These are phyloP conservation scores for Vinca major DNA, from an alignment of 305 asterid species.

Conservation along the genomic window DNA sequence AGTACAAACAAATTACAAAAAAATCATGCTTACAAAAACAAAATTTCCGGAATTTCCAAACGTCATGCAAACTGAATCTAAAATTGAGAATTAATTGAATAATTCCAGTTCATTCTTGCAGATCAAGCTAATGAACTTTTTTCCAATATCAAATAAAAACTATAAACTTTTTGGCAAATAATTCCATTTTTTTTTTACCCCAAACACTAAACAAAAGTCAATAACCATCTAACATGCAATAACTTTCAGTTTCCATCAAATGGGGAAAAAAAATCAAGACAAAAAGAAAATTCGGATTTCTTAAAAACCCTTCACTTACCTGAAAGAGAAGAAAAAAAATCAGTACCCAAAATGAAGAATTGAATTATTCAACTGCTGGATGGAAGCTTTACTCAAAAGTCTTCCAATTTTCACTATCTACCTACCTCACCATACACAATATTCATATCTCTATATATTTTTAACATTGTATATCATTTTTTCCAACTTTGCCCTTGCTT, in stretches of 20 bases:
- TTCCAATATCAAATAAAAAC: not conserved
- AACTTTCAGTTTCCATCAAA: not conserved
- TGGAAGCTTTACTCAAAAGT: constrained; percentile 14
- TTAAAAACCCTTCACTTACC: not conserved
- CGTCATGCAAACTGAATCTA: not conserved
- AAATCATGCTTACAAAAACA: not conserved
- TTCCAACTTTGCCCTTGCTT: too few relatives aligned
- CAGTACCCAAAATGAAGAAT: constrained; percentile 11
- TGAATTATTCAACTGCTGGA: not conserved
- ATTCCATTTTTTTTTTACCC: too few relatives aligned
- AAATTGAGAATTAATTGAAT: not conserved
- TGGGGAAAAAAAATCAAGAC: not conserved
- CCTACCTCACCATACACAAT: not conserved
- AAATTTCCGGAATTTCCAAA: not conserved
- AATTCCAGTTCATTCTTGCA: constrained; percentile 1
- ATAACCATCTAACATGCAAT: not conserved
- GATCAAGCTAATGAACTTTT: constrained; percentile 9
- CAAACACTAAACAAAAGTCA: constrained; percentile 2
- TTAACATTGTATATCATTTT: too few relatives aligned
- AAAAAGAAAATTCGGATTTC: constrained; percentile 3
- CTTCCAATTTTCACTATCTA: constrained; percentile 3
- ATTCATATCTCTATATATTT: not conserved
- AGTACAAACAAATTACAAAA: not conserved
- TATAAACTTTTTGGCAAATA: not conserved
- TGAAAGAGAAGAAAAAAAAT: not conserved